Evolutionary conservation across 805 yeast species (phyloP).

Genomic region (Saturnispora sekii): DNA sequence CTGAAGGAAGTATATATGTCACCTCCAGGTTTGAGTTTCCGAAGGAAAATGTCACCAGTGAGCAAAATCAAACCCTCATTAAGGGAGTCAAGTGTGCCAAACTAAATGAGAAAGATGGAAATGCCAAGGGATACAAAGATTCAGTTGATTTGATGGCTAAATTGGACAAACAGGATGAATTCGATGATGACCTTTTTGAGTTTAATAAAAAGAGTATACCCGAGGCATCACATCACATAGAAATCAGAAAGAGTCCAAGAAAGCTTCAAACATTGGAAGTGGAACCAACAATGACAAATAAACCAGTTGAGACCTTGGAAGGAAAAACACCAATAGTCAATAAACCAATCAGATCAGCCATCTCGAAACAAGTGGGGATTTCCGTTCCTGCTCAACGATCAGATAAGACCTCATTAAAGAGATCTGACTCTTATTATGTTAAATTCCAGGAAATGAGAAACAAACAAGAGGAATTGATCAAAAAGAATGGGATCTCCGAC

Average conservation of each 20-base stretch:
- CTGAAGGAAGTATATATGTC: slow-evolving; percentile 19
- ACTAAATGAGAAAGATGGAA: slow-evolving; percentile 3
- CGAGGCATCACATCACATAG: background rate
- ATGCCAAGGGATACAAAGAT: slow-evolving; percentile 10
- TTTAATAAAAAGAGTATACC: background rate
- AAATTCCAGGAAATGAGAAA: slow-evolving; percentile 11
- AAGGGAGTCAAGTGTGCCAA: slow-evolving; percentile 2
- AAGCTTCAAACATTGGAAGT: background rate
- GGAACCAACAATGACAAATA: no score
- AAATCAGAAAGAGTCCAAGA: slow-evolving; percentile 1
- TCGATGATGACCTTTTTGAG: slow-evolving; percentile 11
- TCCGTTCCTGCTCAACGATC: no score
- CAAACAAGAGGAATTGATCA: slow-evolving; percentile 16
- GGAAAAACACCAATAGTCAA: no score
- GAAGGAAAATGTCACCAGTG: slow-evolving; percentile 5
- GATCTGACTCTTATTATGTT: slow-evolving; percentile 14
- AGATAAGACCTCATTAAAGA: background rate
- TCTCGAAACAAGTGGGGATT: no score
- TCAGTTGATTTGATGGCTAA: slow-evolving; percentile 11
- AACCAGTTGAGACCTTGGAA: no score
- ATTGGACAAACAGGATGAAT: background rate
- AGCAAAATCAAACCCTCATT: background rate
- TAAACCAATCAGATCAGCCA: no score
- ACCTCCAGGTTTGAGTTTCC: slow-evolving; percentile 28
- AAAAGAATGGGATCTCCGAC: slow-evolving; percentile 17